phyloP scores from a whole-genome alignment of 2,329 filamentous ascomycete genomes.

The Trichoderma sp. region DNA sequence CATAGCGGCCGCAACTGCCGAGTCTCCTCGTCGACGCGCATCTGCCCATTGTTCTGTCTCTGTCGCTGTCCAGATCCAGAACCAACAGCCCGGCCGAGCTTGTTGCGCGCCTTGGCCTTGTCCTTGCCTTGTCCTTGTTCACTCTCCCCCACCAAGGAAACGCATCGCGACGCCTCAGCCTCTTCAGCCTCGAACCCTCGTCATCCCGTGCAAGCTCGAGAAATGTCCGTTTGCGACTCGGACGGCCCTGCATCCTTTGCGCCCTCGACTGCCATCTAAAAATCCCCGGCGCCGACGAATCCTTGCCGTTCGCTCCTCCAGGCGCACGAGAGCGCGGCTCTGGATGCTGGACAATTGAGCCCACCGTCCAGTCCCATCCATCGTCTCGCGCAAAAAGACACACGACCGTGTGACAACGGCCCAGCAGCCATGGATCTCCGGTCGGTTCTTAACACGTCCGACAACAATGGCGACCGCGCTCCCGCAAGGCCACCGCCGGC shows the following conservation, averaged over 20 bases:
- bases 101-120: slow-evolving; percentile 18
- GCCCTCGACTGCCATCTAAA: slow-evolving; percentile 22
- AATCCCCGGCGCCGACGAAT: not conserved
- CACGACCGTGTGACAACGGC: slow-evolving; percentile 4
- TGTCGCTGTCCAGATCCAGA: too few relatives aligned
- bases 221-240: slow-evolving; percentile 30
- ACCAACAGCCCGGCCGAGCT: not conserved
- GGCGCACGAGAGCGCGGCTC: slow-evolving; percentile 17
- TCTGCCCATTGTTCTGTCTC: not conserved
- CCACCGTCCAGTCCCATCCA: slow-evolving; percentile 2
- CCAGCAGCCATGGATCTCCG: slow-evolving; percentile 50
- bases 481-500: slow-evolving; percentile 37
- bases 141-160: slow-evolving; percentile 8
- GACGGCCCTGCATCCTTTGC: slow-evolving; percentile 24
- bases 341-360: slow-evolving; percentile 18
- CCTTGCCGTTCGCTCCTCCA: slow-evolving; percentile 12
- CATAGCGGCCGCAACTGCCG: not conserved
- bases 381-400: slow-evolving; percentile 19
- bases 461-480: slow-evolving; percentile 46
- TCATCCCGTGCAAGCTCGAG: slow-evolving; percentile 25
- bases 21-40: slow-evolving; percentile 20
- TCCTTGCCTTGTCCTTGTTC: not conserved
- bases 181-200: slow-evolving; percentile 15
- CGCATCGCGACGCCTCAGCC: slow-evolving; percentile 23
- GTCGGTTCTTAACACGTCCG: slow-evolving; percentile 56